phyloP scores from a whole-genome alignment of 2,329 filamentous ascomycete species.

The Phaeosphaeriaceae sp. region DNA sequence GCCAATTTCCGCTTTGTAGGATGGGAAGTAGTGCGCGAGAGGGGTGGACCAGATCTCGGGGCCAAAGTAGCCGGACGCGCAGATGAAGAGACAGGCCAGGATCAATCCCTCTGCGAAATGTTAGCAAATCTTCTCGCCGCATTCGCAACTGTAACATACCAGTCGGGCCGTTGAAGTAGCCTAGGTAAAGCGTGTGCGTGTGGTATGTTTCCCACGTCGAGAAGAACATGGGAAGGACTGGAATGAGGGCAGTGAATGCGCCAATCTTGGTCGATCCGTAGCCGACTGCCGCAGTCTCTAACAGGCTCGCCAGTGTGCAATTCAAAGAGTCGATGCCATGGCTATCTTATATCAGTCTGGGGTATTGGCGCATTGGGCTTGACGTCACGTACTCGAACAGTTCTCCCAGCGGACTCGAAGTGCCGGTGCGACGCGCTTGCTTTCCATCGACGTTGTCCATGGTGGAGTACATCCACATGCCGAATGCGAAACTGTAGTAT shows the following conservation, averaged over 20 bases:
- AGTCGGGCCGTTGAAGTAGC: conserved; percentile 95
- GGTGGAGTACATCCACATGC: conserved; percentile 98
- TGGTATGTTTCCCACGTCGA: conserved; percentile 65
- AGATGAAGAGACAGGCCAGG: conserved; percentile 86
- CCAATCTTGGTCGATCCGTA: conserved; percentile 84
- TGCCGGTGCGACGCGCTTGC: conserved; percentile 92
- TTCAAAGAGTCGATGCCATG: conserved; percentile 98
- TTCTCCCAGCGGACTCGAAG: conserved; percentile 92
- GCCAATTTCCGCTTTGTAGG: conserved; percentile 63
- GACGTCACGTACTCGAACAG: conserved; percentile 76
- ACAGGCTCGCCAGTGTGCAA: conserved; percentile 89
- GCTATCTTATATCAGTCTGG: conserved; percentile 48
- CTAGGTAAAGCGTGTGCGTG: conserved; percentile 71
- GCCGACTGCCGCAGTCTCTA: conserved; percentile 93
- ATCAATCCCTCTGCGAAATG: conserved; percentile 75
- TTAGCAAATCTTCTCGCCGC: conserved; percentile 15
- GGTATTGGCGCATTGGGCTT: conserved; percentile 30
- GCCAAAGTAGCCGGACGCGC: conserved; percentile 84
- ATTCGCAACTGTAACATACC: conserved; percentile 34
- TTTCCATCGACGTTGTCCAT: conserved; percentile 99
- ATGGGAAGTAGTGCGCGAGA: conserved; percentile 63
- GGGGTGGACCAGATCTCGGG: conserved; percentile 85
- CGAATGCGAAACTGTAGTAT: conserved; percentile 94
- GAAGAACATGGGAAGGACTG: conserved; percentile 98
- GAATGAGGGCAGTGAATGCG: conserved; percentile 88